Base-by-base conservation (phyloP, 495 filamentous ascomycete species). In the Rusavskia elegans region DNA sequence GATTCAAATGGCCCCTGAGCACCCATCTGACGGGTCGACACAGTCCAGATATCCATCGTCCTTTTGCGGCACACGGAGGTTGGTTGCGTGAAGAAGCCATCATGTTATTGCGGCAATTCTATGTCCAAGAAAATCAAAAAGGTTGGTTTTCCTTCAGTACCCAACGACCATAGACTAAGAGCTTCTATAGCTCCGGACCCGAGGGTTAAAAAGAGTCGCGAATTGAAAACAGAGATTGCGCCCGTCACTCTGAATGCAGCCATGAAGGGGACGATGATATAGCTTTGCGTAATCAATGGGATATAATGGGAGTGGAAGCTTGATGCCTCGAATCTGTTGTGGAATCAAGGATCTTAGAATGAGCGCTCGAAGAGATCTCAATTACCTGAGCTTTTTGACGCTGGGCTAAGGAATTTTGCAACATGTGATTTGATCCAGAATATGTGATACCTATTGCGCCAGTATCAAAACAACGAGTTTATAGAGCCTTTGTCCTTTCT, bases 101-200 rank as follows among this genome's bases (percentile, higher is more conserved):
- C 56, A 88, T 89, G 67, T 61, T 96, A 54, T 71, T 97, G 54
- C 75, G 93, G 51, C 80, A 87, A 51, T 98, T 98, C 64, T 98
- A 98, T 63, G 82, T 96, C 16, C 93, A 97, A 69, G 87, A 97
- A 64, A 98, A 98, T 65, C 83, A 81, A 45, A 82, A 87, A 72
- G 85, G 85, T 85, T 36, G 21, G 19, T 9, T 50, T n/a, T 41
- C 39, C 9, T 37, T 5, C 13, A 50, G n/a, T 3, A 11, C 8
- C 5, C 6, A 45, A 38, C 8, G 59, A 36, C 63, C 38, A 21
- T 37, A 48, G 42, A 44, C 14, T 44, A 36, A 40, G 42, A 19
- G 5, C 25, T 14, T 53, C 4, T 48, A 19, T 50, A 82, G 80
- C 80, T 16, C 80, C 80, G 3, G 78, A 81, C 40, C 81, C 81